A percentile compares a stretch with the other conserved stretches of the same genome.
Evolutionary conservation across 495 filamentous ascomycete genomes (phyloP).

Genomic region (Aspergillus conjunctus): DNA sequence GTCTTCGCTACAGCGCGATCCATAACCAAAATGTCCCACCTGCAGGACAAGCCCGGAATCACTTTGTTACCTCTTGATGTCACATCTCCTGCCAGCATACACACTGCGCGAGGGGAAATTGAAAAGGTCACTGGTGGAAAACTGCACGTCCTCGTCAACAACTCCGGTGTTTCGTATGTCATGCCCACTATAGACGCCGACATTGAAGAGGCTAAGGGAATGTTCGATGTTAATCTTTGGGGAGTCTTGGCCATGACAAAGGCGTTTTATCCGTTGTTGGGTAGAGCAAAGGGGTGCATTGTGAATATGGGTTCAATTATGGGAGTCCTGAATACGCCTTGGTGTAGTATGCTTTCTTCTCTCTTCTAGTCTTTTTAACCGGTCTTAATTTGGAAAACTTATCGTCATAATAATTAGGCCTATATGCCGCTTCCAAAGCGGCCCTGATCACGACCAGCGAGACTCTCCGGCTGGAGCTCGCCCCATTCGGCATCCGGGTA

Average conservation of each 20-base stretch:
- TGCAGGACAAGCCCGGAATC: not conserved
- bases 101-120: not conserved
- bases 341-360: conserved; percentile 8
- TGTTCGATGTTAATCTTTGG: conserved; percentile 66
- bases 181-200: conserved; percentile 51
- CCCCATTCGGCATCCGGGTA: conserved; percentile 56
- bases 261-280: conserved; percentile 55
- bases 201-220: conserved; percentile 51
- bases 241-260: conserved; percentile 56
- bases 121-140: not conserved
- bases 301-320: conserved; percentile 56
- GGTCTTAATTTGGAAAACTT: no score
- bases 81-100: not conserved
- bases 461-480: conserved; percentile 55
- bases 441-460: conserved; percentile 52
- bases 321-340: conserved; percentile 29
- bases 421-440: conserved; percentile 57
- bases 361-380: not conserved
- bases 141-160: conserved; percentile 16
- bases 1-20: conserved; percentile 9
- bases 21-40: not conserved
- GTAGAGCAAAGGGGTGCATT: conserved; percentile 53
- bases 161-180: conserved; percentile 15
- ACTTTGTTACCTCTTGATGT: not conserved
- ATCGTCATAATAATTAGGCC: no score